Evolutionary conservation across 768 basidiomycete species (phyloP), one percentile per base, ranked within the genome.

Genomic region (Tulasnella sp.): DNA sequence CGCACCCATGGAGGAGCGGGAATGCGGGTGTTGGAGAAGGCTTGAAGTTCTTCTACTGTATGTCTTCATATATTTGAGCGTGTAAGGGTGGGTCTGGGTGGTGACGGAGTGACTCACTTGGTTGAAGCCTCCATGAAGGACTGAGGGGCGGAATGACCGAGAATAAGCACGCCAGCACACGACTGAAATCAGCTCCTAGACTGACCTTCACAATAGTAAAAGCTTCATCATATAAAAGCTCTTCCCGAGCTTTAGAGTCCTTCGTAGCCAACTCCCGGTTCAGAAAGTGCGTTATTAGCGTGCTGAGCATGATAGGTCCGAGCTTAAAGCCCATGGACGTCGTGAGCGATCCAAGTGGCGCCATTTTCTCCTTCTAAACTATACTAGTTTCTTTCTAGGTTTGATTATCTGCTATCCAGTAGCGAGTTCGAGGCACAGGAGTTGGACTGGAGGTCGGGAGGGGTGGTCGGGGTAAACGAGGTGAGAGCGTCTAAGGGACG

Each of bases 101-200:
- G 19, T 44, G 37, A 19, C n/a, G n/a, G n/a, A n/a, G n/a, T n/a
- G n/a, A 39, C 47, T 65, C 44, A 74, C 75, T 67, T 74, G 14
- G 81, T 80, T 8, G 81, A 77, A 19, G 79, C 79, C 59, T 82
- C 81, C 68, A 82, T 72, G 71, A 82, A 82, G 1, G 80, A 39
- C 75, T 69, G 26, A n/a, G 26, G n/a, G 7, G 40, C n/a, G 17
- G 35, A 29, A 62, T 34, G 3, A n/a, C 4, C 67, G 26, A 69
- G 12, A 5, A 40, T 69, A 19, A 8, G 32, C 1, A 59, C 26
- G 26, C 22, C 26, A 22, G 52, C 52, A 59, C 64, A 19, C 17
- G 22, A 66, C 22, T 34, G 36, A 36, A 59, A 32, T 9, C 17
- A 19, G 26, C 62, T 35, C 19, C 6, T 22, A 29, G 29, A n/a